Evolutionary conservation across 2,329 filamentous ascomycete genomes (phyloP).

Genomic region (Xylariaceae sp.): DNA sequence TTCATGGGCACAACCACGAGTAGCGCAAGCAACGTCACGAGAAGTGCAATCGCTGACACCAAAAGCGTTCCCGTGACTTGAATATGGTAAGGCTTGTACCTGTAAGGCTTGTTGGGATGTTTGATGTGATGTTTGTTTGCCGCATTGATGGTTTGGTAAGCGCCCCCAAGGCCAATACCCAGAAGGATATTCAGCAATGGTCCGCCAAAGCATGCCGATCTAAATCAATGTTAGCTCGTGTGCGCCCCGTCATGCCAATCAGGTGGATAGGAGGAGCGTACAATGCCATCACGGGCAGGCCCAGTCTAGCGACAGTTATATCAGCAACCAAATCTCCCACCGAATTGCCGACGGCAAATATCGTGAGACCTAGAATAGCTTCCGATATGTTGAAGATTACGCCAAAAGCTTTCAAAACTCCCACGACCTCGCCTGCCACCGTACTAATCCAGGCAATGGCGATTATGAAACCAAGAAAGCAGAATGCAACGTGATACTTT

Average conservation of each 20-base stretch:
- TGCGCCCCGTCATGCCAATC: slow-evolving; percentile 15
- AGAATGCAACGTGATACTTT: slow-evolving; percentile 73
- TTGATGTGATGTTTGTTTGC: slow-evolving; percentile 64
- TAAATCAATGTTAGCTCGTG: slow-evolving; percentile 28
- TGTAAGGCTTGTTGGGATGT: slow-evolving; percentile 62
- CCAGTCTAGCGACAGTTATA: slow-evolving; percentile 87
- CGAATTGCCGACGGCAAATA: slow-evolving; percentile 95
- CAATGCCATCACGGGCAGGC: slow-evolving; percentile 93
- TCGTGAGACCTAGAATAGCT: slow-evolving; percentile 88
- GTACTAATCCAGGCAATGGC: slow-evolving; percentile 95
- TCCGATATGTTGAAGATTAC: slow-evolving; percentile 92
- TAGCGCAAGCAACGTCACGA: slow-evolving; percentile 75
- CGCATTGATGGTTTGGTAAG: slow-evolving; percentile 77
- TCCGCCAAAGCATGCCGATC: slow-evolving; percentile 92
- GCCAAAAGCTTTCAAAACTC: slow-evolving; percentile 87
- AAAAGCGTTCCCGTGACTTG: slow-evolving; percentile 81
- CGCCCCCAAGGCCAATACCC: slow-evolving; percentile 86
- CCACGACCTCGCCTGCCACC: slow-evolving; percentile 93
- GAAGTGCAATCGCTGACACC: slow-evolving; percentile 78
- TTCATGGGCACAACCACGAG: slow-evolving; percentile 81
- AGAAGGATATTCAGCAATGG: slow-evolving; percentile 97
- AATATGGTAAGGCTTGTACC: slow-evolving; percentile 77
- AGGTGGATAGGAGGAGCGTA: slow-evolving; percentile 37
- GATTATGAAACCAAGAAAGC: slow-evolving; percentile 86
- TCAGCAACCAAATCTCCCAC: slow-evolving; percentile 92